These are phyloP conservation scores for Botryotinia convoluta DNA, from an alignment of 2,329 filamentous ascomycete species.

Conservation along the genomic window DNA sequence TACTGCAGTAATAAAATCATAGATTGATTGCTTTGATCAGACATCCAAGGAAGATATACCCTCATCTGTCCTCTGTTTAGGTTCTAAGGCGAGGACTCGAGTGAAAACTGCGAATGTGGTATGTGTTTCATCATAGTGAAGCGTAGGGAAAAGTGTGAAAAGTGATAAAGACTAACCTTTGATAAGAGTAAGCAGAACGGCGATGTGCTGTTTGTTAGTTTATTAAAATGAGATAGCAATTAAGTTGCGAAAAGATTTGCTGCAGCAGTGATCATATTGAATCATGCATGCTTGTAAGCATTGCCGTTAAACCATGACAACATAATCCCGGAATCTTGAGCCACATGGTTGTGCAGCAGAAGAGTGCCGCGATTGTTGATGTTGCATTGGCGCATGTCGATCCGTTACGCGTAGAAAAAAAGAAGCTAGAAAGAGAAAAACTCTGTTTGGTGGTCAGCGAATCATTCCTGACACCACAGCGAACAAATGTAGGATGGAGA, in stretches of 20 bases:
- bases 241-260: not conserved
- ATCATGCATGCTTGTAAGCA: conserved; percentile 8
- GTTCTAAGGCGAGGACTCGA: conserved; percentile 65
- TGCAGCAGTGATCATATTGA: not conserved
- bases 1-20: not conserved
- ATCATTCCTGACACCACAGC: conserved; percentile 18
- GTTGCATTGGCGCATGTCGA: conserved; percentile 4
- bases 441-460: conserved; percentile 29
- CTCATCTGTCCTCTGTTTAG: conserved; percentile 65
- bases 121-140: conserved; percentile 69
- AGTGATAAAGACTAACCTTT: conserved; percentile 22
- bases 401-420: conserved; percentile 1
- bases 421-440: conserved; percentile 14
- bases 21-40: conserved; percentile 47
- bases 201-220: not conserved
- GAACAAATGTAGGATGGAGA: not conserved
- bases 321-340: not conserved
- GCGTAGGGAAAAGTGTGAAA: conserved; percentile 17
- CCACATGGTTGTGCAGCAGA: conserved; percentile 8
- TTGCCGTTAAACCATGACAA: conserved; percentile 3
- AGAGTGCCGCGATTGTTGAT: not conserved
- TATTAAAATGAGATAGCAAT: not conserved
- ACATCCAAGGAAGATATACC: conserved; percentile 73
- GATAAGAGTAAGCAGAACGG: not conserved
- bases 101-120: conserved; percentile 88